Percentiles rank a stretch among this genome's conserved stretches.
Conservation (phyloP, 495 filamentous ascomycete genomes). For the Emericellopsis terricola region DNA sequence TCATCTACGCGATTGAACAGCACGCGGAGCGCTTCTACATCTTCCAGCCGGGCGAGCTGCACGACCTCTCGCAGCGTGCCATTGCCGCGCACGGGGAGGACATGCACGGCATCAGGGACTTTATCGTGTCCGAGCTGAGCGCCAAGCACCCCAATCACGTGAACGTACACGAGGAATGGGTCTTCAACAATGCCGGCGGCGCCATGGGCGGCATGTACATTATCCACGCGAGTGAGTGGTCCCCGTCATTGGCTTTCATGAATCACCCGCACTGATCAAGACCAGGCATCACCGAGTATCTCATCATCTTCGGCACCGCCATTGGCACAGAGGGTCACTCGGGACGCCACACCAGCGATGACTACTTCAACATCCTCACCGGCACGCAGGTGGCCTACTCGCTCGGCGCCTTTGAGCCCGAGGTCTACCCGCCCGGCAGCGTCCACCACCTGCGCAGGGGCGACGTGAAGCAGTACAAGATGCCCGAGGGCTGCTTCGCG, state of each 20-base stretch:
- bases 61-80: constrained; percentile 45
- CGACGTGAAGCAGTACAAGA: constrained; percentile 70
- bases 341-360: constrained; percentile 73
- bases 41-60: constrained; percentile 48
- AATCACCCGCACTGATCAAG: neutral
- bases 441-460: constrained; percentile 66
- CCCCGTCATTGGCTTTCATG: neutral
- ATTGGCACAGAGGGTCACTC: constrained; percentile 77
- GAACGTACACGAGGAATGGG: constrained; percentile 38
- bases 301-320: constrained; percentile 73
- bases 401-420: constrained; percentile 49
- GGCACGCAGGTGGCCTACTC: constrained; percentile 58
- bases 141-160: constrained; percentile 27
- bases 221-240: constrained; percentile 53
- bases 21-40: constrained; percentile 62
- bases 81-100: constrained; percentile 54
- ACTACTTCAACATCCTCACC: constrained; percentile 79
- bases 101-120: constrained; percentile 46
- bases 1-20: constrained; percentile 46
- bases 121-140: constrained; percentile 40
- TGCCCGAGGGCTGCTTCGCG: constrained; percentile 63
- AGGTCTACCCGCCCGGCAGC: constrained; percentile 55
- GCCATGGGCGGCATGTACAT: constrained; percentile 87
- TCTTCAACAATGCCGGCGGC: constrained; percentile 65
- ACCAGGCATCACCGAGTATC: constrained; percentile 49